phyloP scores from a whole-genome alignment of 331 rosid species.

The Rosa hybrid region DNA sequence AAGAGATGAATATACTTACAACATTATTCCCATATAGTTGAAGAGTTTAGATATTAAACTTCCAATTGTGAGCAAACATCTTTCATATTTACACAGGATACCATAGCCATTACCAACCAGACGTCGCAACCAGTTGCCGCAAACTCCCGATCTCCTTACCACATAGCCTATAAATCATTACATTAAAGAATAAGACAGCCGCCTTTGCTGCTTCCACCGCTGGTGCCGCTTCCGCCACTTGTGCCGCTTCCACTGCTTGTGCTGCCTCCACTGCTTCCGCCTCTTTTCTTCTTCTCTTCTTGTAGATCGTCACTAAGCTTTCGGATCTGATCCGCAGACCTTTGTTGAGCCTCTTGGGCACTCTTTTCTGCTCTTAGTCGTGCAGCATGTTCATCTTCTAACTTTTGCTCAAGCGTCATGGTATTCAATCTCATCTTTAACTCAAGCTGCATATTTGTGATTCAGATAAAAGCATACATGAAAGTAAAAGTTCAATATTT shows the following conservation, averaged over 20 bases:
- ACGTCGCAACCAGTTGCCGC: neutral
- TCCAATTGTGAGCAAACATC: neutral
- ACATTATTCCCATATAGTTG: too few species aligned
- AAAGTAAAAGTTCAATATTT: too few species aligned
- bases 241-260: too few species aligned
- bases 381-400: slow-evolving; percentile 82
- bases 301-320: slow-evolving; percentile 61
- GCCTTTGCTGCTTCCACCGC: too few species aligned
- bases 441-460: slow-evolving; percentile 52
- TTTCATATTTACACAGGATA: neutral
- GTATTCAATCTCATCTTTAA: slow-evolving; percentile 61
- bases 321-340: slow-evolving; percentile 64
- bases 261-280: neutral
- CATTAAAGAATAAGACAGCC: too few species aligned
- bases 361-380: slow-evolving; percentile 58
- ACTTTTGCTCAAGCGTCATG: slow-evolving; percentile 62
- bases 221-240: too few species aligned
- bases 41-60: neutral
- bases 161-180: too few species aligned
- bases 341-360: slow-evolving; percentile 58
- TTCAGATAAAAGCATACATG: neutral
- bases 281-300: slow-evolving; percentile 42
- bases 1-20: too few species aligned
- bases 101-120: neutral
- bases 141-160: neutral